Percentiles rank a stretch among this genome's conserved stretches.
Conservation (phyloP, 2,329 filamentous ascomycete genomes). For the Hymenoscyphus fraxineus region DNA sequence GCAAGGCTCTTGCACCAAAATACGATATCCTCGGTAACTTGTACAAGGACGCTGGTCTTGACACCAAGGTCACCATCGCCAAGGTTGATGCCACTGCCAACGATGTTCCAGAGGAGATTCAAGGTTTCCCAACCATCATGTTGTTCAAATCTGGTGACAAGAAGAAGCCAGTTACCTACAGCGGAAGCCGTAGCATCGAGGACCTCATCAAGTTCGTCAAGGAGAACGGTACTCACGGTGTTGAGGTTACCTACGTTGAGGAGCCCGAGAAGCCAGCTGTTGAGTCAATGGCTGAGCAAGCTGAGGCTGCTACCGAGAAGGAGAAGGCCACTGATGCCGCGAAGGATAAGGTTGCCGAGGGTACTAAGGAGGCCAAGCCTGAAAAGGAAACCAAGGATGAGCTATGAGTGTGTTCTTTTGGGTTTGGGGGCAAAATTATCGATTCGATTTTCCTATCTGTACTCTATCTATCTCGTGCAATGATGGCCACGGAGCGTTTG, state of each 20-base stretch:
- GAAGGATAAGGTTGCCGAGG: conserved; percentile 44
- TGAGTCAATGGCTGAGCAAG: conserved; percentile 39
- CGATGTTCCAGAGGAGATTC: conserved; percentile 94
- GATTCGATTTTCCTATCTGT: conserved; percentile 22
- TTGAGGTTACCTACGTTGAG: conserved; percentile 59
- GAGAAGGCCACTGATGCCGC: conserved; percentile 47
- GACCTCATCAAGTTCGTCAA: conserved; percentile 89
- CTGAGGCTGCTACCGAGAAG: conserved; percentile 37
- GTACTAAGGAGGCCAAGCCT: conserved; percentile 55
- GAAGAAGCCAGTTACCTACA: conserved; percentile 79
- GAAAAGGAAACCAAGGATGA: conserved; percentile 46
- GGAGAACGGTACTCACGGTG: conserved; percentile 89
- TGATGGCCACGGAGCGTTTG: conserved; percentile 9
- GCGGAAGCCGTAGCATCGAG: conserved; percentile 81
- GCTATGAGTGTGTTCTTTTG: not conserved
- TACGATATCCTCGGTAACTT: conserved; percentile 85
- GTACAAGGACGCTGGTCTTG: conserved; percentile 72
- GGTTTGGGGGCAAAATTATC: conserved; percentile 14
- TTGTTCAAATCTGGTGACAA: conserved; percentile 90
- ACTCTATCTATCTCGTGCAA: conserved; percentile 23
- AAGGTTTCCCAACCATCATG: conserved; percentile 99
- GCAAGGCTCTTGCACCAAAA: conserved; percentile 95
- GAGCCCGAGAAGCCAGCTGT: conserved; percentile 42
- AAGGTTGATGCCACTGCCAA: conserved; percentile 97
- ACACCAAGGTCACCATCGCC: conserved; percentile 83